These are phyloP conservation scores for Pyrenophora teres DNA, from an alignment of 2,329 filamentous ascomycete species.

Conservation along the genomic window DNA sequence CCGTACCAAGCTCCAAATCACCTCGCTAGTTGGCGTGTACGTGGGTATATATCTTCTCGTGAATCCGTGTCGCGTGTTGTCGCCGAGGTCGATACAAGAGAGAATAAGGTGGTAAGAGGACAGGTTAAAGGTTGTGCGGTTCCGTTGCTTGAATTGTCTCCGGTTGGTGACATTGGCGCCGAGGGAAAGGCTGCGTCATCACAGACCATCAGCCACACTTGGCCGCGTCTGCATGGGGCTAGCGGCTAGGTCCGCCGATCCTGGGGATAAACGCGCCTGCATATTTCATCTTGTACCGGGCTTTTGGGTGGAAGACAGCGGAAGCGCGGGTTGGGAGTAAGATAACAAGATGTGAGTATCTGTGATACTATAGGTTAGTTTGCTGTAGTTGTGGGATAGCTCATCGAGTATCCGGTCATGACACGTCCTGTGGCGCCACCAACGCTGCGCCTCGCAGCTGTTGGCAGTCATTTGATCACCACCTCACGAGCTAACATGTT, in stretches of 20 bases:
- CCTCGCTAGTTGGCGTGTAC: too few species aligned
- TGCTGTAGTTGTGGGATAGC: too few species aligned
- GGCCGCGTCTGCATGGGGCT: constrained; percentile 2
- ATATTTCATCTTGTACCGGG: too few species aligned
- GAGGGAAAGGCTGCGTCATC: constrained; percentile 15
- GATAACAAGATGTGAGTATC: too few species aligned
- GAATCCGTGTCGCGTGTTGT: not conserved
- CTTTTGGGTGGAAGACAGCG: too few species aligned
- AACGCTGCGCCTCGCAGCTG: too few species aligned
- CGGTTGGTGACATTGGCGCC: constrained; percentile 8
- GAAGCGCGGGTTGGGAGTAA: too few species aligned
- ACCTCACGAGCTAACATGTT: not conserved
- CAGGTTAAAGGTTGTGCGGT: not conserved
- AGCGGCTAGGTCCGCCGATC: not conserved
- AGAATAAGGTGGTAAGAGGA: not conserved
- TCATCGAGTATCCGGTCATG: too few species aligned
- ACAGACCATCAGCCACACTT: constrained; percentile 12
- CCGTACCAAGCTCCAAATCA: too few species aligned
- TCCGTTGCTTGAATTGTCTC: not conserved
- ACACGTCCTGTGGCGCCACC: too few species aligned
- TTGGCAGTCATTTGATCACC: not conserved
- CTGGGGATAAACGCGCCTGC: too few species aligned
- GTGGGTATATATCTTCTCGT: not conserved
- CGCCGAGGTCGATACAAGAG: not conserved
- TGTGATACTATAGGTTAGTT: too few species aligned